phyloP scores from a whole-genome alignment of 1,284 basidiomycete species.

The Trichosporon sp. region DNA sequence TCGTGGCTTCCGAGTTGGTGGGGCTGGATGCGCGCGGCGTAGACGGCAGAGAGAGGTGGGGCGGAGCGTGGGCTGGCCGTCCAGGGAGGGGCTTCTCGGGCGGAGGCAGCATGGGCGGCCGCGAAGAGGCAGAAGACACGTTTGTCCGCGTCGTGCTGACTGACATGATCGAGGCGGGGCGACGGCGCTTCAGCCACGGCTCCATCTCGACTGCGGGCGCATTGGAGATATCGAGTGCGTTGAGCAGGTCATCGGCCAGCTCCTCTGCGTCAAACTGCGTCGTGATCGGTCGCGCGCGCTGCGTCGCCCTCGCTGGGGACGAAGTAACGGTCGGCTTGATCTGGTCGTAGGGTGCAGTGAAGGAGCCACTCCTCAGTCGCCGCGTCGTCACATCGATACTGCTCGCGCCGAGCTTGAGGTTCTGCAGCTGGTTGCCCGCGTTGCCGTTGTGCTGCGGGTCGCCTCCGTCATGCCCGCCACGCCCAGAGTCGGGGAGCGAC shows the following conservation, averaged over 20 bases:
- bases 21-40: slow-evolving; percentile 39
- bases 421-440: slow-evolving; percentile 1
- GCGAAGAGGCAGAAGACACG: slow-evolving; percentile 8
- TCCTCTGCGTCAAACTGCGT: slow-evolving; percentile 2
- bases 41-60: slow-evolving; percentile 17
- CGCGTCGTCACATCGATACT: slow-evolving; percentile 13
- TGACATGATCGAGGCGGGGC: slow-evolving; percentile 11
- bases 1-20: slow-evolving; percentile 43
- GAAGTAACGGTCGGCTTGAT: background rate
- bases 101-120: slow-evolving; percentile 28
- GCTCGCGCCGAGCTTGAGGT: slow-evolving; percentile 3
- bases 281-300: background rate
- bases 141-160: slow-evolving; percentile 4
- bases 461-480: background rate
- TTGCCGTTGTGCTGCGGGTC: background rate
- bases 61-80: slow-evolving; percentile 19
- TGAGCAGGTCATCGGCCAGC: slow-evolving; percentile 21
- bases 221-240: slow-evolving; percentile 24
- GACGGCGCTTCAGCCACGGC: slow-evolving; percentile 2
- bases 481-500: slow-evolving; percentile 1
- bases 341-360: slow-evolving; percentile 28
- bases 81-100: slow-evolving; percentile 26
- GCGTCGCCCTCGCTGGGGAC: background rate
- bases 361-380: slow-evolving; percentile 37
- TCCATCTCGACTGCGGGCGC: slow-evolving; percentile 7